Conservation (phyloP, 1,139 yeast genomes). For the Saccharomyces hybrid region DNA sequence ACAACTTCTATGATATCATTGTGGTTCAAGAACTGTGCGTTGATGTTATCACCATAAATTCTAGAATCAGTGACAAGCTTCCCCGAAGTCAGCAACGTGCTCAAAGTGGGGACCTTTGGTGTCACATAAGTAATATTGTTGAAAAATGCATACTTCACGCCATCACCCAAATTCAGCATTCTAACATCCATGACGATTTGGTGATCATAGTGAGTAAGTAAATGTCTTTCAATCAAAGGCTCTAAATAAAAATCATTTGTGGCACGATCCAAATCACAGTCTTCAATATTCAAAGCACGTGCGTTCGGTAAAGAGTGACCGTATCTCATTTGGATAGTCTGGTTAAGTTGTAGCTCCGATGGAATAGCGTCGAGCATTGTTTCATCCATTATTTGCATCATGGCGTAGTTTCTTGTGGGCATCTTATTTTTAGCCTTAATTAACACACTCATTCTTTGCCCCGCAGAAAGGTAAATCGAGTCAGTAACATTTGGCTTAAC, state of each 20-base stretch:
- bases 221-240: constrained; percentile 36
- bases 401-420: constrained; percentile 46
- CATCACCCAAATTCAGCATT: constrained; percentile 66
- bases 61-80: constrained; percentile 39
- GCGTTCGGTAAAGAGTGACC: constrained; percentile 34
- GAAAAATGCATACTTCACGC: constrained; percentile 70
- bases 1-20: constrained; percentile 63
- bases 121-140: constrained; percentile 54
- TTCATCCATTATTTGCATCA: constrained; percentile 55
- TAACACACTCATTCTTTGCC: constrained; percentile 62
- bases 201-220: constrained; percentile 53
- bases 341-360: constrained; percentile 45
- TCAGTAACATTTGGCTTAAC: constrained; percentile 53
- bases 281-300: constrained; percentile 17
- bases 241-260: constrained; percentile 52
- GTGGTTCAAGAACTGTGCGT: constrained; percentile 51
- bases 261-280: constrained; percentile 20
- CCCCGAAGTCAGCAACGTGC: constrained; percentile 48
- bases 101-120: constrained; percentile 62
- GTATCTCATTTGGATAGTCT: constrained; percentile 50
- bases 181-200: constrained; percentile 50
- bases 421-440: constrained; percentile 44
- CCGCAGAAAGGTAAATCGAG: constrained; percentile 56
- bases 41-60: constrained; percentile 63
- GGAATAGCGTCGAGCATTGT: constrained; percentile 60